Conservation (phyloP, 2,329 filamentous ascomycete species). For the Tetracladium maxilliforme region DNA sequence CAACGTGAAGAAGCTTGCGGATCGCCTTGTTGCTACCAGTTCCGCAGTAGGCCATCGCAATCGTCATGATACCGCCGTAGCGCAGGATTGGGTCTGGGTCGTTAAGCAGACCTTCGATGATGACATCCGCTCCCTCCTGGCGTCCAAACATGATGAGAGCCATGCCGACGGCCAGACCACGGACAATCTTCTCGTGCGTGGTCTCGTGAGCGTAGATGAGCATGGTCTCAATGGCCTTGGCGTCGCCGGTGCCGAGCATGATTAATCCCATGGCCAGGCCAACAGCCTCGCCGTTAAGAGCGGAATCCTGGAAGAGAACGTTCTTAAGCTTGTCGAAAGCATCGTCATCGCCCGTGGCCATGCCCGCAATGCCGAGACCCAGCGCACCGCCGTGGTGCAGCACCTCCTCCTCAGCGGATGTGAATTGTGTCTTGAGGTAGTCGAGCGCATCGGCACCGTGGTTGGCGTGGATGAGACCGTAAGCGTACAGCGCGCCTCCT, state of each 20-base stretch:
- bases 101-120: slow-evolving; percentile 84
- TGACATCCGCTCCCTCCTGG: slow-evolving; percentile 85
- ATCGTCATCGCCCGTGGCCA: slow-evolving; percentile 84
- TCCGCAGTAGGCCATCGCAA: slow-evolving; percentile 92
- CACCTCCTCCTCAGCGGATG: slow-evolving; percentile 70
- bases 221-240: slow-evolving; percentile 89
- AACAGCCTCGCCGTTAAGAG: slow-evolving; percentile 91
- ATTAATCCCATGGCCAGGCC: slow-evolving; percentile 93
- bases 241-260: slow-evolving; percentile 96
- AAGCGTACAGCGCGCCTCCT: slow-evolving; percentile 87
- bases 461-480: slow-evolving; percentile 93
- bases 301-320: slow-evolving; percentile 85
- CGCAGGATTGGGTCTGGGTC: slow-evolving; percentile 88
- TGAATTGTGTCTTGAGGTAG: slow-evolving; percentile 64
- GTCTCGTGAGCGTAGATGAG: slow-evolving; percentile 96
- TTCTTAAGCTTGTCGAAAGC: slow-evolving; percentile 85
- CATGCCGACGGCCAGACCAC: slow-evolving; percentile 91
- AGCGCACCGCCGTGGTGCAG: slow-evolving; percentile 94
- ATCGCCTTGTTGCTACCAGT: slow-evolving; percentile 98
- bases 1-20: slow-evolving; percentile 84
- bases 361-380: slow-evolving; percentile 89
- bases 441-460: slow-evolving; percentile 83
- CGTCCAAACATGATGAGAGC: slow-evolving; percentile 95
- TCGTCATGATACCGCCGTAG: slow-evolving; percentile 98
- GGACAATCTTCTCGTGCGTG: slow-evolving; percentile 97